phyloP scores from a whole-genome alignment of 139 green algal genomes.

The Chlamydomonas schloesseri region DNA sequence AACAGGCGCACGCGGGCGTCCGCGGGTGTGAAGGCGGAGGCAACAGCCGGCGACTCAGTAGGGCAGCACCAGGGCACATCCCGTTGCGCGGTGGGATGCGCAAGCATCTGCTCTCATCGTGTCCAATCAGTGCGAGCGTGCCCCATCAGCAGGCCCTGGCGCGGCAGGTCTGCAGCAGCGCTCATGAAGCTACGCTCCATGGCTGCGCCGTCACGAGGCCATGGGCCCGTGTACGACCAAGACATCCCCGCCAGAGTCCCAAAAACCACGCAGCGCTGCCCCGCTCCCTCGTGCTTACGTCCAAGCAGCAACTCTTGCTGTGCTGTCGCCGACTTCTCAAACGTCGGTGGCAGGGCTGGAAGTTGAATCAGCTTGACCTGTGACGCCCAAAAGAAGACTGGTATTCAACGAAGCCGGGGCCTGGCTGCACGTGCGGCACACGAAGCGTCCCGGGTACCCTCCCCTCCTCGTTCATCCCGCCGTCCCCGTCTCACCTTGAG shows the following conservation, averaged over 20 bases:
- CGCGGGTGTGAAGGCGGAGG: no score
- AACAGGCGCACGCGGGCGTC: no score
- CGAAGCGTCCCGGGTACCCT: neutral
- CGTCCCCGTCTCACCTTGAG: slow-evolving; percentile 64
- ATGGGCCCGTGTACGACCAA: no score
- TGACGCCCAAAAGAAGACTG: neutral
- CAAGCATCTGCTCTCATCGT: neutral
- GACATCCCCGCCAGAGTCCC: no score
- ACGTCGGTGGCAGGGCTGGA: slow-evolving; percentile 77
- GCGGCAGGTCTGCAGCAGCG: neutral
- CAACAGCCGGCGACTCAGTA: no score
- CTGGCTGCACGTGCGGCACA: neutral
- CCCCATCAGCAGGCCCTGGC: neutral
- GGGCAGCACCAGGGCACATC: neutral
- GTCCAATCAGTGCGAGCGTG: neutral
- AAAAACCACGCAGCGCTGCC: no score
- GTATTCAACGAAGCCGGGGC: no score
- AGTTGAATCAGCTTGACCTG: slow-evolving; percentile 89
- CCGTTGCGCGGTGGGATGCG: no score
- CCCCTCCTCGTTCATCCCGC: no score
- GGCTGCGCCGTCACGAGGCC: no score
- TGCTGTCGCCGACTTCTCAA: slow-evolving; percentile 68
- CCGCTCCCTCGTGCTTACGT: slow-evolving; percentile 61
- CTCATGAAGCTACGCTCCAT: no score
- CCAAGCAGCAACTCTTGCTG: slow-evolving; percentile 83